Evolutionary conservation across 1,284 basidiomycete species (phyloP).

Genomic region (Ceratobasidium sp.): DNA sequence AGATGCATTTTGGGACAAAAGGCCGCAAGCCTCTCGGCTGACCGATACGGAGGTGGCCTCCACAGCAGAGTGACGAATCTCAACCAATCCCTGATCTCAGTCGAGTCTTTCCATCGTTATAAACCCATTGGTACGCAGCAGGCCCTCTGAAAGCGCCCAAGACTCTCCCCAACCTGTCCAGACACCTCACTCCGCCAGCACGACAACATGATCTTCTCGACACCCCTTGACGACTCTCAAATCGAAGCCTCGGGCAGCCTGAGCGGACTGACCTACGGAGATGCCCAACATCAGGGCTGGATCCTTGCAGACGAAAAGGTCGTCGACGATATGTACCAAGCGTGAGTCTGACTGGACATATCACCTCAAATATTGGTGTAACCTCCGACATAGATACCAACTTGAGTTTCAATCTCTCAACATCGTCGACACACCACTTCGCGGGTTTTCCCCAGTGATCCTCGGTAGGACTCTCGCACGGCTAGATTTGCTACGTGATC

Average conservation of each 20-base stretch:
- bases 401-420: constrained; percentile 68
- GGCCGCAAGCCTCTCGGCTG: constrained; percentile 14
- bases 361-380: constrained; percentile 13
- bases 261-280: constrained; percentile 20
- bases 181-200: constrained; percentile 21
- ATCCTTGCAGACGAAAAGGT: constrained; percentile 55
- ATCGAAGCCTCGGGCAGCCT: constrained; percentile 33
- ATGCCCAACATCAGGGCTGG: constrained; percentile 52
- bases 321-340: constrained; percentile 58
- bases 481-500: constrained; percentile 46
- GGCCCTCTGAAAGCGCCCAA: not conserved
- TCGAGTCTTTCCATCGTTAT: constrained; percentile 28
- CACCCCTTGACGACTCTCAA: constrained; percentile 45
- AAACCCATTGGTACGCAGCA: constrained; percentile 11
- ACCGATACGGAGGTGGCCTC: constrained; percentile 5
- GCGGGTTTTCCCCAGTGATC: constrained; percentile 49
- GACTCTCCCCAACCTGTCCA: not conserved
- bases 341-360: constrained; percentile 50
- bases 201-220: constrained; percentile 15
- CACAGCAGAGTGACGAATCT: constrained; percentile 22
- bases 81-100: constrained; percentile 17
- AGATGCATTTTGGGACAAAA: constrained; percentile 12
- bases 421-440: constrained; percentile 60
- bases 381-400: constrained; percentile 54
- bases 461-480: constrained; percentile 54